phyloP scores from a whole-genome alignment of 2,329 filamentous ascomycete genomes.

The Aspergillus ustus region DNA sequence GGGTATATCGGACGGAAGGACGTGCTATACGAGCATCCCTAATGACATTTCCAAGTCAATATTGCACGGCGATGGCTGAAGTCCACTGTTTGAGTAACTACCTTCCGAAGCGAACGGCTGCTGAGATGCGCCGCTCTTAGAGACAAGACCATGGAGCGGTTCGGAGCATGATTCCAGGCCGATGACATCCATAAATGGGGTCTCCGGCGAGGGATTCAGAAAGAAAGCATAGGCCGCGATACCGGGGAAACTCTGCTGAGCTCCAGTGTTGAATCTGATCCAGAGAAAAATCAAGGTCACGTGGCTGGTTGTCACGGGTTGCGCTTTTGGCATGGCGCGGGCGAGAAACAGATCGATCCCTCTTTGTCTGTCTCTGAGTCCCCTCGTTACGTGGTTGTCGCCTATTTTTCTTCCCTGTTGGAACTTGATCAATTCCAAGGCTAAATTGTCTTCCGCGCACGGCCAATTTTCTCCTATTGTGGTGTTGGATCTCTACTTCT shows the following conservation, averaged over 20 bases:
- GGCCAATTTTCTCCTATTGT: constrained; percentile 21
- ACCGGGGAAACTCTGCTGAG: constrained; percentile 7
- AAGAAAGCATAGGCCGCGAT: background rate
- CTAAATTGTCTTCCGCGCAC: constrained; percentile 6
- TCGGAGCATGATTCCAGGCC: constrained; percentile 43
- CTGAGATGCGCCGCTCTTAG: constrained; percentile 39
- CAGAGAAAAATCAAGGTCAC: constrained; percentile 35
- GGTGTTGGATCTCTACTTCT: constrained; percentile 20
- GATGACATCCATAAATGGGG: constrained; percentile 50
- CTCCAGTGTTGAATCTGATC: background rate
- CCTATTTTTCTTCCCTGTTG: constrained; percentile 16
- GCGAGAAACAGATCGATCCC: constrained; percentile 27
- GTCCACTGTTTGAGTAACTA: constrained; percentile 19
- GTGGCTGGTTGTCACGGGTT: constrained; percentile 40
- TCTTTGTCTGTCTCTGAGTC: constrained; percentile 28
- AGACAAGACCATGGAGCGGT: constrained; percentile 42
- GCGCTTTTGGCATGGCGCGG: constrained; percentile 38
- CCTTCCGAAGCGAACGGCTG: constrained; percentile 33
- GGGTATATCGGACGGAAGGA: constrained; percentile 12
- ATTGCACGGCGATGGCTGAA: background rate
- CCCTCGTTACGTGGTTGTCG: constrained; percentile 16
- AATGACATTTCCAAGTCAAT: constrained; percentile 2
- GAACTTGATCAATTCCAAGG: constrained; percentile 2
- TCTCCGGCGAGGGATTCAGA: constrained; percentile 21
- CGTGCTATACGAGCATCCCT: constrained; percentile 16